Base-by-base conservation (phyloP, 805 yeast genomes). In the Saccharomyces jurei region DNA sequence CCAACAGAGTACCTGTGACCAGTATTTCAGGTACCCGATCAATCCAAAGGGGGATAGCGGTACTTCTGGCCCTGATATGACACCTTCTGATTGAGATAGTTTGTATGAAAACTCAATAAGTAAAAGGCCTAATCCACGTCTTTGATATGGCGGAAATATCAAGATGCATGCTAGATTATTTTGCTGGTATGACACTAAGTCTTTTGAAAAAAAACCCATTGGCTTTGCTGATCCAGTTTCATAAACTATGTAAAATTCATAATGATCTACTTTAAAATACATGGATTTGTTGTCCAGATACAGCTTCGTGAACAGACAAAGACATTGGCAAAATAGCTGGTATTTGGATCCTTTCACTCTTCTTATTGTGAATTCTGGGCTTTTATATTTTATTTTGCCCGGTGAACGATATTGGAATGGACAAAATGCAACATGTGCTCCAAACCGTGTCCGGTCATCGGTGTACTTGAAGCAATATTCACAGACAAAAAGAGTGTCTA, bases 191-290 rank as follows among this genome's bases (percentile, higher is more conserved):
- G 96, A 84, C 0, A 86, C 73, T 48, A 86, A 72, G 64, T 94
- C 99, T 61, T 88, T 87, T 13, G 97, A 90, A 64, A 89, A 94
- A 66, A 89, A 94, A 0, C 97, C 99, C 85, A 91, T 84, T 1
- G 92, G 91, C 52, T 72, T 67, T 60, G 71, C 58, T 56, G 74
- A 51, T 51, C 63, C 73, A 1, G 68, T 69, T 27, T 87, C 85
- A 65, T 85, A 88, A 2, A 84, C 74, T 28, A 89, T 77, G 67
- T 83, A 94, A 68, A 89, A 89, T 57, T 87, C 91, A 69, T 87
- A 92, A 53, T 80, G 79, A 41, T 87, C 91, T 3, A 89, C 81
- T 41, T 83, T 79, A 71, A 86, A 92, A 68, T 83, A 89, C 31
- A 92, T 85, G 0, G 96, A 88, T 70, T 94, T 94, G 67, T 88